These are phyloP conservation scores for Puccinia triticina DNA, from an alignment of 1,284 basidiomycete genomes.

Conservation along the genomic window DNA sequence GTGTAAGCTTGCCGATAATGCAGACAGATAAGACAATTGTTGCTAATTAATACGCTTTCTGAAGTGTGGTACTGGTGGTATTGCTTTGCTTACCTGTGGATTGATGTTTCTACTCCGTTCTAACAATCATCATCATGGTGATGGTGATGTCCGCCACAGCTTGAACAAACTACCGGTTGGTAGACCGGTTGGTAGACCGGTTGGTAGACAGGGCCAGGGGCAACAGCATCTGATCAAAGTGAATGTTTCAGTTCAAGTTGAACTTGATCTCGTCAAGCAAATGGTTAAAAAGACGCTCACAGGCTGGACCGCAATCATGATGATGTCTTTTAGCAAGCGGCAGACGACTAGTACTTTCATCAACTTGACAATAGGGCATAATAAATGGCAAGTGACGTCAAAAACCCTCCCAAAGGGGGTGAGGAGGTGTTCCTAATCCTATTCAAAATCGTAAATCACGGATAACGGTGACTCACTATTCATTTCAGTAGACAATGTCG, in stretches of 20 bases:
- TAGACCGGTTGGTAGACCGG: conserved; percentile 4
- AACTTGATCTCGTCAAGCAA: background rate
- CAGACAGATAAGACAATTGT: background rate
- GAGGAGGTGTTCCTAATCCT: background rate
- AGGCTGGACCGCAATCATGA: background rate
- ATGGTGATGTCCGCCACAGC: background rate
- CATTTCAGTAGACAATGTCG: background rate
- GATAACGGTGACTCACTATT: background rate
- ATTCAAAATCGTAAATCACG: background rate
- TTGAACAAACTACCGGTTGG: conserved; percentile 1
- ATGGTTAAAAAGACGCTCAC: background rate
- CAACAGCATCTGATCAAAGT: background rate
- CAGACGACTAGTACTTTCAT: background rate
- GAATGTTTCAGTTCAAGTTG: background rate
- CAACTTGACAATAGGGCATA: background rate
- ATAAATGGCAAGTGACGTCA: background rate
- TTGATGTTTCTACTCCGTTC: background rate
- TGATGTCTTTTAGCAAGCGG: conserved; percentile 1
- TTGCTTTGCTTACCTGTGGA: background rate
- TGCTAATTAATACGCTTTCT: background rate
- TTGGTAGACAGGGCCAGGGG: background rate
- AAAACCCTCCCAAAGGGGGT: background rate
- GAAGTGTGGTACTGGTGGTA: background rate
- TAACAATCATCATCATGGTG: background rate
- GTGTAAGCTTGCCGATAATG: background rate